Evolutionary conservation across 345 rosid genomes (phyloP).

Genomic region (Eucalyptus lansdowneana): DNA sequence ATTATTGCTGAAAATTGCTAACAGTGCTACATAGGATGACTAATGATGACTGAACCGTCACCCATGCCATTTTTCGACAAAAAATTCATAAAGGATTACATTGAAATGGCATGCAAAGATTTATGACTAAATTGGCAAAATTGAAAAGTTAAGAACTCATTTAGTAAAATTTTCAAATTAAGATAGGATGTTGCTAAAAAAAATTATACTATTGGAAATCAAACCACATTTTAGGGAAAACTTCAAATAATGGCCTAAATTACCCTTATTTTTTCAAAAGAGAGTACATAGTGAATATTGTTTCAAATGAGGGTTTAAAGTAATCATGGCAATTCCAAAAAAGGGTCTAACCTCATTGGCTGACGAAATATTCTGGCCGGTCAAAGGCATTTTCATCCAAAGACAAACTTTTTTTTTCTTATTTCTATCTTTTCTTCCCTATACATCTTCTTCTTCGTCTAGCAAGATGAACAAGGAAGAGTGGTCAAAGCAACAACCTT

Average conservation of each 20-base stretch:
- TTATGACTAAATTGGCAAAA: not conserved
- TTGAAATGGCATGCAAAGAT: not conserved
- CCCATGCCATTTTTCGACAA: not conserved
- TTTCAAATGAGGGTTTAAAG: not conserved
- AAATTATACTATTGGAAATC: not conserved
- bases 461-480: not conserved
- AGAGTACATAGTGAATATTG: not conserved
- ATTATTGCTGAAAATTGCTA: not conserved
- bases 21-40: not conserved
- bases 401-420: no score
- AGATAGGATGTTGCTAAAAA: not conserved
- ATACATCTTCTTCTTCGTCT: not conserved
- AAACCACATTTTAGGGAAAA: no score
- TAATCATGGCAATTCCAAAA: no score
- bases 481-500: not conserved
- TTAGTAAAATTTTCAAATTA: not conserved
- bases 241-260: not conserved
- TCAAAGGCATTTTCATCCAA: no score
- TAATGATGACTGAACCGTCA: rapidly evolving
- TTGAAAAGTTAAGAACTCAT: not conserved
- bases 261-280: not conserved
- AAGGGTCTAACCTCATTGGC: no score
- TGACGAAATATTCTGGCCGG: no score
- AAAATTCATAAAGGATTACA: not conserved
- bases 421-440: not conserved